Evolutionary conservation across 2,329 filamentous ascomycete species (phyloP).

Genomic region (Calonectria ilicicola): DNA sequence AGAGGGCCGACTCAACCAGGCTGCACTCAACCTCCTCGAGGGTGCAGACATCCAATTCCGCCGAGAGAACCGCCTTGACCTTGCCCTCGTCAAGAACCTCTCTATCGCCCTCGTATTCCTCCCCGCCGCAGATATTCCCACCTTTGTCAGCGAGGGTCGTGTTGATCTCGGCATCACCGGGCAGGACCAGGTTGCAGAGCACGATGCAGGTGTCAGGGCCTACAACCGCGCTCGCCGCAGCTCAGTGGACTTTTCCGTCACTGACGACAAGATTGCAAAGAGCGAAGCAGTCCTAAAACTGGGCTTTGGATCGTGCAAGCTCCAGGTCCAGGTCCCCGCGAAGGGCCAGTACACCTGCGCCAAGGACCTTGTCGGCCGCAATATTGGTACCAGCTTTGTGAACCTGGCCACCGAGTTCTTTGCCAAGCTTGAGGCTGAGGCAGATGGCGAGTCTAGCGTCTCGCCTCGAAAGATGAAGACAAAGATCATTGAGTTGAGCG

Average conservation of each 20-base stretch:
- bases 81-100: constrained; percentile 97
- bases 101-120: constrained; percentile 97
- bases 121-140: constrained; percentile 95
- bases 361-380: constrained; percentile 88
- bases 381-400: constrained; percentile 96
- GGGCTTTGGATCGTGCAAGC: constrained; percentile 88
- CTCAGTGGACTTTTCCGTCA: constrained; percentile 46
- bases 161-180: constrained; percentile 97
- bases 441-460: constrained; percentile 51
- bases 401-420: constrained; percentile 88
- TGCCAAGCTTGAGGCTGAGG: constrained; percentile 75
- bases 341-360: constrained; percentile 79
- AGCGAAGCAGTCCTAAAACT: constrained; percentile 92
- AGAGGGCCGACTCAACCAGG: constrained; percentile 95
- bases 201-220: constrained; percentile 74
- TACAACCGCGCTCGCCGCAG: constrained; percentile 61
- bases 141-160: constrained; percentile 94
- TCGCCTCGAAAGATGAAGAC: constrained; percentile 74
- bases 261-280: constrained; percentile 62
- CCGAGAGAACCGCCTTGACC: constrained; percentile 94
- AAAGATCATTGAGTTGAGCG: constrained; percentile 93
- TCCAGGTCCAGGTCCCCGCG: constrained; percentile 96
- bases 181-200: constrained; percentile 90
- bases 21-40: constrained; percentile 88
- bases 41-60: constrained; percentile 97